These are phyloP conservation scores for Didymella keratinophila DNA, from an alignment of 2,329 filamentous ascomycete genomes.

Conservation along the genomic window DNA sequence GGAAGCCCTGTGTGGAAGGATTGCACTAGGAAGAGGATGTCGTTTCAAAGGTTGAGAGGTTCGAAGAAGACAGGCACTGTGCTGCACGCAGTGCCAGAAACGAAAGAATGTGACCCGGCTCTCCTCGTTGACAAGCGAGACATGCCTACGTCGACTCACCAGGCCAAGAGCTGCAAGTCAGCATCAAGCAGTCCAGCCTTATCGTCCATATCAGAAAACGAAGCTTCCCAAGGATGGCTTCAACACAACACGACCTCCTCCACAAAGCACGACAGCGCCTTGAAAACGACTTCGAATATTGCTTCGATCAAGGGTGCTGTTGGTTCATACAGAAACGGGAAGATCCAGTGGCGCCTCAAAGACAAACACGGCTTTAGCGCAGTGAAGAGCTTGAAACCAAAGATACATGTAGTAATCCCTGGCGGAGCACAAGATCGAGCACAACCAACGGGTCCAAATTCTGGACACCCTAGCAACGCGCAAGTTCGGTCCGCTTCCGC, in stretches of 20 bases:
- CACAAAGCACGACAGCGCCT: constrained; percentile 28
- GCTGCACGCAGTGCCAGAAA: constrained; percentile 48
- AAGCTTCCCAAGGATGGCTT: constrained; percentile 27
- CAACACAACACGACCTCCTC: constrained; percentile 30
- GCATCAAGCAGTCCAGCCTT: constrained; percentile 25
- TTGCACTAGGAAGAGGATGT: constrained; percentile 27
- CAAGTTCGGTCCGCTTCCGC: constrained; percentile 35
- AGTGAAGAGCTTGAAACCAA: constrained; percentile 36
- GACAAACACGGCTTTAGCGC: constrained; percentile 24
- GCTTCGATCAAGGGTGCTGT: constrained; percentile 46
- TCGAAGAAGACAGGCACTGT: constrained; percentile 41
- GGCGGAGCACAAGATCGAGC: constrained; percentile 39
- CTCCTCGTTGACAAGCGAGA: constrained; percentile 51
- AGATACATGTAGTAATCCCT: constrained; percentile 51
- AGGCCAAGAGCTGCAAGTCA: constrained; percentile 31
- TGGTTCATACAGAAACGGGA: constrained; percentile 56
- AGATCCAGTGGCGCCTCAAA: constrained; percentile 51
- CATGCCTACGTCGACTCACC: constrained; percentile 32
- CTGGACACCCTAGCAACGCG: constrained; percentile 29
- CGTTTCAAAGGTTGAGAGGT: constrained; percentile 32
- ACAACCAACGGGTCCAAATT: constrained; percentile 42
- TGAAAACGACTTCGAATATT: constrained; percentile 34
- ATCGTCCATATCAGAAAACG: constrained; percentile 27
- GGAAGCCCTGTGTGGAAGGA: constrained; percentile 18
- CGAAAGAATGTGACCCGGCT: constrained; percentile 30